Percentiles rank a stretch among this genome's conserved stretches.
phyloP scores from a whole-genome alignment of 345 rosid genomes.

The Mallotus nudiflorus region DNA sequence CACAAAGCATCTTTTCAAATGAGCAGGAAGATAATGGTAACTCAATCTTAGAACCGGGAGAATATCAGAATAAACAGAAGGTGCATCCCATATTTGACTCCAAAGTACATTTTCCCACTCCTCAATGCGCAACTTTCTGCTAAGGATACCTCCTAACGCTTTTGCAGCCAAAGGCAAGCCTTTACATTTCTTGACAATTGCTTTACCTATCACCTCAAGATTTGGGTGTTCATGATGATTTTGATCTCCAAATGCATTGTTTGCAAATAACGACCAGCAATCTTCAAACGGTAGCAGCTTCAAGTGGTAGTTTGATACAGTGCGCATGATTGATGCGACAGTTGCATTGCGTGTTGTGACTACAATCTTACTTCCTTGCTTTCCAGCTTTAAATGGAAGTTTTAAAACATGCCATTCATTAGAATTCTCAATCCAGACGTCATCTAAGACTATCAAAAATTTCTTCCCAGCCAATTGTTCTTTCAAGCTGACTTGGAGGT shows the following conservation, averaged over 20 bases:
- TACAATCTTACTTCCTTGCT: conserved; percentile 2
- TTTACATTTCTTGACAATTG: background rate
- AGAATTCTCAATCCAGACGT: too few relatives aligned
- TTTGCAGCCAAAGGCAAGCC: conserved; percentile 11
- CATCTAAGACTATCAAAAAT: conserved; percentile 11
- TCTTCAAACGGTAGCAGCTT: background rate
- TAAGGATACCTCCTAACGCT: conserved; percentile 1
- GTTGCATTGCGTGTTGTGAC: background rate
- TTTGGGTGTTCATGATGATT: background rate
- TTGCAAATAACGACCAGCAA: conserved; percentile 17
- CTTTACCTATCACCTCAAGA: conserved; percentile 5
- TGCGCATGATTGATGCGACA: background rate
- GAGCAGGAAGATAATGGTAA: conserved; percentile 12
- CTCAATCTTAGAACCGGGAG: conserved; percentile 11
- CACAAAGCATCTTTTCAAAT: conserved; percentile 16
- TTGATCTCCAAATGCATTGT: too few relatives aligned
- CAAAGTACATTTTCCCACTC: conserved; percentile 3
- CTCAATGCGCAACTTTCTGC: background rate
- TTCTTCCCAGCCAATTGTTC: background rate
- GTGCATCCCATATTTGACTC: background rate
- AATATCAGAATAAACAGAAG: background rate
- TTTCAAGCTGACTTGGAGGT: background rate
- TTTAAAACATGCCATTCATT: background rate
- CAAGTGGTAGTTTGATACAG: background rate
- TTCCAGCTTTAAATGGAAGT: background rate